Percentiles rank a stretch among this genome's conserved stretches.
Conservation (phyloP, 192 early-diverging fungal species). For the Gigaspora rosea region DNA sequence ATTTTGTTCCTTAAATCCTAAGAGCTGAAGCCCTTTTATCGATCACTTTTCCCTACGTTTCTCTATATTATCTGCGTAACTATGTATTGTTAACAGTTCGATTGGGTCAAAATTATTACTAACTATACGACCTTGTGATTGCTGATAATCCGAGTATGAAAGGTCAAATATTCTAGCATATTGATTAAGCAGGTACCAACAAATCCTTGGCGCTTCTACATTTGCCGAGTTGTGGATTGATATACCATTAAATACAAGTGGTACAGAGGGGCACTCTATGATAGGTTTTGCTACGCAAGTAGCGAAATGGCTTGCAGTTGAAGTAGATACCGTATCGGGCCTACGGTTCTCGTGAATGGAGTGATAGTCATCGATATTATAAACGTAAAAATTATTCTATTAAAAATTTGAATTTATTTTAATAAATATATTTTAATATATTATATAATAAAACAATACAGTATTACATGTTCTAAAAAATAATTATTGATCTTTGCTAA, state of each 20-base stretch:
- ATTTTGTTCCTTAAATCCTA: too few species aligned
- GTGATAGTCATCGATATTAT: slow-evolving; percentile 8
- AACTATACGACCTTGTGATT: neutral
- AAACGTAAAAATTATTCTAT: neutral
- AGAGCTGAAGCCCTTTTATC: too few species aligned
- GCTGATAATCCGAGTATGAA: neutral
- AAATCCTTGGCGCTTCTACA: neutral
- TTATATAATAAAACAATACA: neutral
- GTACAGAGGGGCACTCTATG: neutral
- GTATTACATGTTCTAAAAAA: slow-evolving; percentile 11
- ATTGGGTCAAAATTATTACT: neutral
- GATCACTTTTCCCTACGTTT: too few species aligned
- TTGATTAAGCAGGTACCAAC: neutral
- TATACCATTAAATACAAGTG: neutral
- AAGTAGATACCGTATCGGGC: slow-evolving; percentile 10
- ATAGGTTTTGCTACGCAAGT: neutral
- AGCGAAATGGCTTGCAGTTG: neutral
- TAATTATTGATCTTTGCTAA: neutral
- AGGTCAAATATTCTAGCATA: slow-evolving; percentile 1
- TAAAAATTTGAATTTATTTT: too few species aligned
- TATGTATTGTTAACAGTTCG: too few species aligned
- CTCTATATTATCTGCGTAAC: too few species aligned
- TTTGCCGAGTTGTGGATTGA: slow-evolving; percentile 2
- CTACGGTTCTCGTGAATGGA: neutral
- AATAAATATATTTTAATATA: neutral